Evolutionary conservation across 257 asterid species (phyloP), one percentile per base, ranked within the genome.

Genomic region (Leptodermis oblonga): DNA sequence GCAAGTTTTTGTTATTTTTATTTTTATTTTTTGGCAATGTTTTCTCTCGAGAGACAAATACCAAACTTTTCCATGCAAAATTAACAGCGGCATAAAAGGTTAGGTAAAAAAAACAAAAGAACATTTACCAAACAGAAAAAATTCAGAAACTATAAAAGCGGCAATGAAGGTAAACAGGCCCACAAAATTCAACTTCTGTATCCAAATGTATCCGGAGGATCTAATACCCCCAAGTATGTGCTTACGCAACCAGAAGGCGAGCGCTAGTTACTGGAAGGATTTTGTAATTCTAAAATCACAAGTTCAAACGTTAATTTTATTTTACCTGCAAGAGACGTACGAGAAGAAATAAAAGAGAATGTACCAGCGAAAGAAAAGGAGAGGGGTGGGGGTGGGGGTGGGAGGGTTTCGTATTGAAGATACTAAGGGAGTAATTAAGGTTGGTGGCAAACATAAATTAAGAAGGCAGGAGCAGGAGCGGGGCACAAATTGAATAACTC

Each of bases 391-490:
- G 6, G 39, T 2, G 39, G 6, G 39, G 6, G 39, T 2, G 39
- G 6, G 11, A 12, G 48, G 11, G 14, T 45, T 45, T 17, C 4
- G 52, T 14, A 45, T 9, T 45, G 52, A 14, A 5, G 23, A 33
- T 20, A 33, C 23, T 20, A n/a, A 51, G 58, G 26, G 58, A 23
- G 53, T 41, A 68, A 53, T 68, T 68, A 68, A 68, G 52, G 63
- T 53, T 68, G 72, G 72, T 37, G 31, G 72, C 34, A 34, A 28
- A n/a, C 61, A 67, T 48, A 65, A 28, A 31, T 18, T 12, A 68
- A 37, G 49, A 26, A n/a, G 13, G 11, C 55, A 49, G 58, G 58
- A 68, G 11, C 62, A 7, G 53, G 68, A 41, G 54, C 23, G 49
- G 67, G 52, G 53, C 64, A 52, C 63, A 37, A 53, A 68, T 22